phyloP scores from a whole-genome alignment of 2,329 filamentous ascomycete species.

The Neofusicoccum cordaticola region DNA sequence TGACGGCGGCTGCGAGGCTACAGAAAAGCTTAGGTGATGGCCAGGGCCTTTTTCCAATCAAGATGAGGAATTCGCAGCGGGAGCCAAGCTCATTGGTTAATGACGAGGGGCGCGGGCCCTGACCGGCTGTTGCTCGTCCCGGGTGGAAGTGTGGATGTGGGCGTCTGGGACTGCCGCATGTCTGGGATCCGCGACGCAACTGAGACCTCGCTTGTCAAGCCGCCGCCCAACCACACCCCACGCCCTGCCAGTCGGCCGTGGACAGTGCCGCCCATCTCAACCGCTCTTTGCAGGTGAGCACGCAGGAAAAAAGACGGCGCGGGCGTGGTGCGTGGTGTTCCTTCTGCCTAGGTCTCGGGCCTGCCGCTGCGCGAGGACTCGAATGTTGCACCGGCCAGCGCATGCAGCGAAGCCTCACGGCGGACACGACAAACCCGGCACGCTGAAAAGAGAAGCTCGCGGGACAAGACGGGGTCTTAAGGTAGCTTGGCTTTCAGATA shows the following conservation, averaged over 20 bases:
- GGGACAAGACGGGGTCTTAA: neutral
- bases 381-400: neutral
- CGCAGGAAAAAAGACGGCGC: neutral
- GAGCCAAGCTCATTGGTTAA: neutral
- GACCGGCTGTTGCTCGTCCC: neutral
- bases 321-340: neutral
- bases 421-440: neutral
- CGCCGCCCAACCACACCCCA: neutral
- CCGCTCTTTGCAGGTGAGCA: neutral
- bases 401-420: neutral
- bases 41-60: neutral
- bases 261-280: neutral
- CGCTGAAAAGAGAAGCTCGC: neutral
- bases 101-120: neutral
- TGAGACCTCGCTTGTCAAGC: conserved; percentile 13
- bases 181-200: conserved; percentile 10
- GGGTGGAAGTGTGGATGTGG: neutral
- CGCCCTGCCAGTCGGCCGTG: neutral
- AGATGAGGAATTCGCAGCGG: neutral
- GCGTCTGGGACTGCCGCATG: conserved; percentile 9
- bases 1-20: neutral
- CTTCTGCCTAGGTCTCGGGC: neutral
- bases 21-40: neutral
- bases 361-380: neutral
- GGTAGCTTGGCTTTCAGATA: conserved; percentile 8